Evolutionary conservation across 345 rosid species (phyloP), one percentile per base, ranked within the genome.

Genomic region (Cardamine resedifolia): DNA sequence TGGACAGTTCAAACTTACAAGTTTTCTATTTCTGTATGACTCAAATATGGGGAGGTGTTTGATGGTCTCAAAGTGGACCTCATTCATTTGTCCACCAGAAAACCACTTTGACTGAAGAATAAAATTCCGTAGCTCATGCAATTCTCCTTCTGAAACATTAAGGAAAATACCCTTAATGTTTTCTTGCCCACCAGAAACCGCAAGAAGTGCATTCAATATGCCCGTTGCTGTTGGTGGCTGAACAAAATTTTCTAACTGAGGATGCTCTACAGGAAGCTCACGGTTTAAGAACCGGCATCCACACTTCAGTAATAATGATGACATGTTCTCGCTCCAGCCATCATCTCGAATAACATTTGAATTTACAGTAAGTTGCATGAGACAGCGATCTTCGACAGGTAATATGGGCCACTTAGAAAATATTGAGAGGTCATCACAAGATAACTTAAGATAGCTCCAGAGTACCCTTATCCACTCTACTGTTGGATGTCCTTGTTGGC

Each of bases 261-360:
- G 92, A 74, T 93, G 98, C 71, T 90, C 92, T 61, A 90, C 81
- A 20, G 79, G 85, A 52, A 88, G 23, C 77, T 84, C 90, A 27
- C 64, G 76, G 66, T 85, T 88, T 81, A 93, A 84, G 83, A 93
- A 93, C 34, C 65, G 73, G 73, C 98, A 93, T 78, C 97, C 98
- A 56, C 85, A 88, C 81, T 88, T 93, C 72, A 82, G 76, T 83
- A 93, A 79, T 83, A 93, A 81, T 74, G 93, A 84, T 55, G 84
- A 85, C 96, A 93, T 88, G 75, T 93, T 93, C 79, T 93, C 98
- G 71, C 94, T 93, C 98, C 97, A 93, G 15, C 97, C 97, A 74
- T 86, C 89, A 79, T 85, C 86, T 79, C 73, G 83, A 53, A 93
- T 80, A 70, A 93, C 92, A 74, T 80, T 78, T 43, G 98, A 88